Evolutionary conservation across 169 alveolate genomes (phyloP).

Genomic region (Eimeria necatrix): DNA sequence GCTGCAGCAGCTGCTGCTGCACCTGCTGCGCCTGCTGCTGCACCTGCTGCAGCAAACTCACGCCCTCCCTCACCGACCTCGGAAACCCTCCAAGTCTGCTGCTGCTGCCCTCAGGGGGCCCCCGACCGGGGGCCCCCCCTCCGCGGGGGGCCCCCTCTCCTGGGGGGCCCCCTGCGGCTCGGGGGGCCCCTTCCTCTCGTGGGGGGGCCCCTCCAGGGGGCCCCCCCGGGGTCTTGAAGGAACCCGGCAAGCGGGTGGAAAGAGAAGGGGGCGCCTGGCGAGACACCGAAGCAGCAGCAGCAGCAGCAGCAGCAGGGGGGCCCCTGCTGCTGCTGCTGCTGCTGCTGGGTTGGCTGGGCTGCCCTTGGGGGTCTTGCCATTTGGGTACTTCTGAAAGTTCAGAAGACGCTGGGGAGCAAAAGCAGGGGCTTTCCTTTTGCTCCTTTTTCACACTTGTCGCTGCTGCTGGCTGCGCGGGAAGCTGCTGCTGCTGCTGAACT

Average conservation of each 20-base stretch:
- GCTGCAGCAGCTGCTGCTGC: constrained; percentile 12
- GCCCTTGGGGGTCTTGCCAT: too few relatives aligned
- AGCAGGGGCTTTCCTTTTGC: not conserved
- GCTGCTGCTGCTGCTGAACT: too few relatives aligned
- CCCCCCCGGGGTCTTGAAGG: not conserved
- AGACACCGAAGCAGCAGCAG: not conserved
- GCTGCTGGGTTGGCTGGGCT: not conserved
- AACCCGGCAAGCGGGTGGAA: not conserved
- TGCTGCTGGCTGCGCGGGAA: not conserved
- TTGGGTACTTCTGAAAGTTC: too few relatives aligned
- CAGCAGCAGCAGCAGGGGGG: constrained; percentile 3
- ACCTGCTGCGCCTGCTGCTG: constrained; percentile 19
- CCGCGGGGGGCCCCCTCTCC: constrained; percentile 3
- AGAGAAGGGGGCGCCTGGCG: not conserved
- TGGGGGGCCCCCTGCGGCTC: constrained; percentile 37
- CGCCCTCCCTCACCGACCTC: not conserved
- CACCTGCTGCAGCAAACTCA: not conserved
- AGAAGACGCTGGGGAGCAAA: not conserved
- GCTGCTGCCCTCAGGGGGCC: not conserved
- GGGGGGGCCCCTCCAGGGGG: not conserved
- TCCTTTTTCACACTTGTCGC: not conserved
- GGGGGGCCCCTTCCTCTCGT: not conserved
- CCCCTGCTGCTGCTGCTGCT: not conserved
- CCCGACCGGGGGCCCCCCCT: not conserved
- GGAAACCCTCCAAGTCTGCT: not conserved